A percentile compares a stretch with the other conserved stretches of the same genome.
Evolutionary conservation across 2,329 filamentous ascomycete genomes (phyloP).

Genomic region (Aspergillus sp.): DNA sequence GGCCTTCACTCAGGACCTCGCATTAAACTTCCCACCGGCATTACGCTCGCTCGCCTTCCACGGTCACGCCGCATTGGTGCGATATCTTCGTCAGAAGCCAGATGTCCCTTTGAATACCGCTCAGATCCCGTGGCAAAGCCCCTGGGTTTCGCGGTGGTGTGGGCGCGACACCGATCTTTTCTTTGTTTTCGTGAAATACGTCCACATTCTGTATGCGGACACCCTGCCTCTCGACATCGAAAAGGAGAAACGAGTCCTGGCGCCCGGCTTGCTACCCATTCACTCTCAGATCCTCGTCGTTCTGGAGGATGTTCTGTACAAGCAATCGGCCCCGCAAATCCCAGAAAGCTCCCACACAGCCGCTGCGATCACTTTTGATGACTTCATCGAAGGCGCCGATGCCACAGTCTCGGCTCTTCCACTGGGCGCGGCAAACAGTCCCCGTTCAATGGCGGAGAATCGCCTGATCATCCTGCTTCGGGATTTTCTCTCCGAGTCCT

Average conservation of each 20-base stretch:
- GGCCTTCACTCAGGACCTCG: conserved; percentile 59
- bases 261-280: conserved; percentile 75
- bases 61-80: conserved; percentile 59
- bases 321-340: conserved; percentile 55
- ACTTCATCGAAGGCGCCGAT: conserved; percentile 64
- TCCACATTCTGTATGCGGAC: conserved; percentile 73
- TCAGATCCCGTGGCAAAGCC: conserved; percentile 78
- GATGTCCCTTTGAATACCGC: conserved; percentile 66
- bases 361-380: conserved; percentile 62
- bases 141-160: conserved; percentile 82
- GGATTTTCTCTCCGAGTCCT: conserved; percentile 69
- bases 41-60: conserved; percentile 61
- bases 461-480: conserved; percentile 77
- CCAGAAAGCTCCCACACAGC: conserved; percentile 44
- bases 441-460: conserved; percentile 84
- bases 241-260: conserved; percentile 58
- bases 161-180: conserved; percentile 86
- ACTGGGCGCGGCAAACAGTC: conserved; percentile 65
- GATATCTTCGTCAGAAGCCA: conserved; percentile 62
- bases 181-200: conserved; percentile 88
- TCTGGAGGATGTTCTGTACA: conserved; percentile 79
- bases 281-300: conserved; percentile 78
- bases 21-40: conserved; percentile 66
- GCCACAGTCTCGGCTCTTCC: conserved; percentile 62
- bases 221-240: conserved; percentile 59